Evolutionary conservation across 2,329 filamentous ascomycete species (phyloP).

Genomic region (Ambrosiella xylebori): DNA sequence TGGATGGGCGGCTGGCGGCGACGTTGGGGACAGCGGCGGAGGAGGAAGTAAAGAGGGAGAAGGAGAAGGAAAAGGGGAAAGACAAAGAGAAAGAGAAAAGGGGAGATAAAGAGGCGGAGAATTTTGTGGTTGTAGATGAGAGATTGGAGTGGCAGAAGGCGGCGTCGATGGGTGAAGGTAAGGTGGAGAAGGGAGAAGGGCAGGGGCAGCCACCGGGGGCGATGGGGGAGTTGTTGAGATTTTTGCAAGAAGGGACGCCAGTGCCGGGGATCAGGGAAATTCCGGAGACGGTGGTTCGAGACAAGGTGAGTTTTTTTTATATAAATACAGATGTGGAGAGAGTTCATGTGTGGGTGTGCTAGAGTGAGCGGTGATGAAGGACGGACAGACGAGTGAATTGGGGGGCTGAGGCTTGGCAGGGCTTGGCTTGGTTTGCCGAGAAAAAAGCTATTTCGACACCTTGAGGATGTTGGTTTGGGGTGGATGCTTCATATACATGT

Average conservation of each 20-base stretch:
- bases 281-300: constrained; percentile 58
- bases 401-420: too few species aligned
- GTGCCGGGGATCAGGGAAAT: constrained; percentile 81
- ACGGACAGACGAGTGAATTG: too few species aligned
- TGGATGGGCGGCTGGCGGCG: constrained; percentile 21
- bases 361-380: too few species aligned
- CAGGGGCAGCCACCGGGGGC: constrained; percentile 16
- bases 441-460: too few species aligned
- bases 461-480: background rate
- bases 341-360: background rate
- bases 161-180: constrained; percentile 31
- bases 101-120: constrained; percentile 6
- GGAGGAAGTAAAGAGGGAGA: background rate
- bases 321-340: too few species aligned
- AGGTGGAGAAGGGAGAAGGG: constrained; percentile 22
- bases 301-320: constrained; percentile 36
- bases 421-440: too few species aligned
- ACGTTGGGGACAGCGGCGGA: background rate
- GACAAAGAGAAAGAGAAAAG: background rate
- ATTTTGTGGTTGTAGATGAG: constrained; percentile 4
- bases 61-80: constrained; percentile 6
- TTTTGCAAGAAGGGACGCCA: constrained; percentile 65
- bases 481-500: background rate
- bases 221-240: constrained; percentile 71
- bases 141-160: constrained; percentile 30